A percentile compares a stretch with the other conserved stretches of the same genome.
Conservation (phyloP, 1,284 basidiomycete species). For the Ustilago curta region DNA sequence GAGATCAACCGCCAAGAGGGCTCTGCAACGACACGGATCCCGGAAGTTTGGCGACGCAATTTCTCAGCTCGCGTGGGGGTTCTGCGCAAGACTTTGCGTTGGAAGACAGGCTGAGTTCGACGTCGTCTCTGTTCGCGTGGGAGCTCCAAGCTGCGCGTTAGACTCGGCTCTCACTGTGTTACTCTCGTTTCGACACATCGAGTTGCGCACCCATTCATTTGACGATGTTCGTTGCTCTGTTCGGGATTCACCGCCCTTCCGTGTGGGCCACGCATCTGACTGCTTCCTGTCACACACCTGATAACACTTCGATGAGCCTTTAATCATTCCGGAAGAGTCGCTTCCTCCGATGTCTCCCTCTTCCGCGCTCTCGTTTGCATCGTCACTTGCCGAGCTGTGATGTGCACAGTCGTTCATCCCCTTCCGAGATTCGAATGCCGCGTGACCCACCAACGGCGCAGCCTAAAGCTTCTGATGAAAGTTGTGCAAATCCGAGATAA, state of each 20-base stretch:
- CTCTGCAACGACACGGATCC: background rate
- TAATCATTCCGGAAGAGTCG: background rate
- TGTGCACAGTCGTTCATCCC: background rate
- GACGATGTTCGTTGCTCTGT: no score
- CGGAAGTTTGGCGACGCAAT: background rate
- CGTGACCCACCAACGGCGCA: constrained; percentile 6
- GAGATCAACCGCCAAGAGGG: background rate
- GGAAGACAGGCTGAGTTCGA: background rate
- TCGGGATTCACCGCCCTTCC: no score
- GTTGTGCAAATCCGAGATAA: background rate
- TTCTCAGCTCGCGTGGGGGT: background rate
- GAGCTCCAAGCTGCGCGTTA: no score
- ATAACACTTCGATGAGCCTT: background rate
- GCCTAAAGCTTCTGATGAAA: background rate
- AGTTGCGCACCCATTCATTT: no score
- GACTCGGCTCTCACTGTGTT: no score
- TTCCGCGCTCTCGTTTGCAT: no score
- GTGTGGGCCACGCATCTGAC: background rate
- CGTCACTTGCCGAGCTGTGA: background rate
- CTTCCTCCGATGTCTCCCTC: background rate
- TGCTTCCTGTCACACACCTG: background rate
- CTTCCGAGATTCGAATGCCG: background rate
- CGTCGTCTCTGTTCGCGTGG: no score
- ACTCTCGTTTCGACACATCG: no score
- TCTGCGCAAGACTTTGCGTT: background rate